These are phyloP conservation scores for Sugiyamaella americana DNA, from an alignment of 805 yeast genomes.

Conservation along the genomic window DNA sequence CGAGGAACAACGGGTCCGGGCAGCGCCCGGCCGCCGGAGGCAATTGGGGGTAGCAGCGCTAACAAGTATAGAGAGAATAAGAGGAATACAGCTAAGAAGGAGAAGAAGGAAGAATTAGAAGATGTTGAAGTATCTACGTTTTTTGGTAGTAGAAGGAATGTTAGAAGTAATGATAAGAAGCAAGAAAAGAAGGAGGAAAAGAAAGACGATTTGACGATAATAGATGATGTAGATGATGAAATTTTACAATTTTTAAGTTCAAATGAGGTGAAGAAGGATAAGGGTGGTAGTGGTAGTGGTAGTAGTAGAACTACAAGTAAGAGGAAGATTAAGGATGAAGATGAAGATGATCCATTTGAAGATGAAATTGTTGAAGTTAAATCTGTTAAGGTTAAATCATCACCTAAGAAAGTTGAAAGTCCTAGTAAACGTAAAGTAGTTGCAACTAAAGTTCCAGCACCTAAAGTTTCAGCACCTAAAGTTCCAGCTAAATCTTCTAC, in stretches of 20 bases:
- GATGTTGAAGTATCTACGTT: conserved; percentile 12
- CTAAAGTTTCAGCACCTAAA: background rate
- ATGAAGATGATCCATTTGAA: conserved; percentile 5
- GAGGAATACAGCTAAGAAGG: no score
- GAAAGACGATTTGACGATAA: background rate
- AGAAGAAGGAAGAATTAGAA: conserved; percentile 8
- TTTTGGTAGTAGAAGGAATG: conserved; percentile 12
- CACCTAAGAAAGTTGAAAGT: no score
- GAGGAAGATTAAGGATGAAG: conserved; percentile 2
- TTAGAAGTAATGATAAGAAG: no score
- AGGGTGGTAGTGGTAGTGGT: no score
- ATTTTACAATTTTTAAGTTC: conserved; percentile 10
- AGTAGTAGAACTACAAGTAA: no score
- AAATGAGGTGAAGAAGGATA: background rate
- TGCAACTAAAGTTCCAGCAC: background rate
- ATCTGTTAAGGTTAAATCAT: background rate
- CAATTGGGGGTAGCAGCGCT: no score
- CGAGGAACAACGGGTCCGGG: no score
- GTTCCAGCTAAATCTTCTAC: background rate
- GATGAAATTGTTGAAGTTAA: background rate
- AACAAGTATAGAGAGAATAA: no score
- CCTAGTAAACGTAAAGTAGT: no score
- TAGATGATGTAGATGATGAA: conserved; percentile 5
- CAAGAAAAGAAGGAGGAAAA: conserved; percentile 4
- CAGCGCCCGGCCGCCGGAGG: no score